Evolutionary conservation across 805 yeast genomes (phyloP).

Genomic region (Metschnikowia proteae): DNA sequence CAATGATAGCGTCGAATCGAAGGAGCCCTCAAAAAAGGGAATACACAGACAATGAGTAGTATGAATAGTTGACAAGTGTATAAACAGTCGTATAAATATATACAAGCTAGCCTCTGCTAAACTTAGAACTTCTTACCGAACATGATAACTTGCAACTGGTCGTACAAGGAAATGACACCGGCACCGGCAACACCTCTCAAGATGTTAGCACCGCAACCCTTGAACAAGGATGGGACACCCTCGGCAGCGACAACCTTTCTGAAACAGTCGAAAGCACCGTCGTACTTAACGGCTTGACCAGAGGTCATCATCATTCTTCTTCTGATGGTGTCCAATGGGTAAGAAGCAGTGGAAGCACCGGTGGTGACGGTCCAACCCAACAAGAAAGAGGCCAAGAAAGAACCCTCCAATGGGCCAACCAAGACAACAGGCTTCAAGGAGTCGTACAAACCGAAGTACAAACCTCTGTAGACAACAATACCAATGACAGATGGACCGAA

Average conservation of each 20-base stretch:
- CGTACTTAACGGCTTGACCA: constrained; percentile 96
- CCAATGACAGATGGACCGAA: constrained; percentile 98
- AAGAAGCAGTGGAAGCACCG: constrained; percentile 97
- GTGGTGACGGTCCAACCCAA: constrained; percentile 98
- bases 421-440: constrained; percentile 92
- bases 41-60: not conserved
- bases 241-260: constrained; percentile 90
- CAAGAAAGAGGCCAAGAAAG: constrained; percentile 91
- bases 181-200: constrained; percentile 99
- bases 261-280: constrained; percentile 94
- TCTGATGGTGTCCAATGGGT: constrained; percentile 98
- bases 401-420: constrained; percentile 92
- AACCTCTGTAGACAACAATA: constrained; percentile 98
- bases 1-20: not conserved
- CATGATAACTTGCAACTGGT: constrained; percentile 89
- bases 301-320: constrained; percentile 99
- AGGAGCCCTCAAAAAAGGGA: too few relatives aligned
- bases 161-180: constrained; percentile 97
- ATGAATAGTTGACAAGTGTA: constrained; percentile 4
- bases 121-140: constrained; percentile 87
- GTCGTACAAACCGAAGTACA: constrained; percentile 97
- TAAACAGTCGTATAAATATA: constrained; percentile 17
- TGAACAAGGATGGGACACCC: constrained; percentile 90
- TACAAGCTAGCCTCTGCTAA: constrained; percentile 17
- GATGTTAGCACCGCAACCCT: constrained; percentile 99